Percentiles rank a stretch among this genome's conserved stretches.
phyloP scores from a whole-genome alignment of 164 flowering plant species.

The Vitis amurensis region DNA sequence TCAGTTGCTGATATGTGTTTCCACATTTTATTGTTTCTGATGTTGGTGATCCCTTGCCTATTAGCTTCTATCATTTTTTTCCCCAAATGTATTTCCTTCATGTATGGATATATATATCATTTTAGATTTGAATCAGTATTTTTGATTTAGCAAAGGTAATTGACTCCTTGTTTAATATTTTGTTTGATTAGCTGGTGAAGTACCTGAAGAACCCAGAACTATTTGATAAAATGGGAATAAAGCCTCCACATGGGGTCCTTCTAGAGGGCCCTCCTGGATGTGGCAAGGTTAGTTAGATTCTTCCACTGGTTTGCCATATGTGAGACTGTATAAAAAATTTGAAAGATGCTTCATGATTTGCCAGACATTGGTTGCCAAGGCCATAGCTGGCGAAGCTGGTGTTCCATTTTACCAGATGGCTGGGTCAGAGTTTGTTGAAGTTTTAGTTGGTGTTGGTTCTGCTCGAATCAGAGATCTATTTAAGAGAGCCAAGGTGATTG shows the following conservation, averaged over 20 bases:
- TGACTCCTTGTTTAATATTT: slow-evolving; percentile 4
- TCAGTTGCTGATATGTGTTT: too few species aligned
- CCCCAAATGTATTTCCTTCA: neutral
- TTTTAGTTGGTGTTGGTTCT: slow-evolving; percentile 97
- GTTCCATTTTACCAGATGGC: slow-evolving; percentile 99
- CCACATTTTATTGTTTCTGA: too few species aligned
- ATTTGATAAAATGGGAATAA: slow-evolving; percentile 93
- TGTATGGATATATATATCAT: neutral
- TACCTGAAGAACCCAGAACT: slow-evolving; percentile 95
- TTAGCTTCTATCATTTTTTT: neutral
- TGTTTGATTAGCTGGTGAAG: slow-evolving; percentile 66
- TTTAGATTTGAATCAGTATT: neutral
- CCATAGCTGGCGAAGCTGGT: slow-evolving; percentile 99
- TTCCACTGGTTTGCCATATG: neutral
- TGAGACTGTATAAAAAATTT: neutral
- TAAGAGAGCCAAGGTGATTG: slow-evolving; percentile 83
- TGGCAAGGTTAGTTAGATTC: slow-evolving; percentile 75
- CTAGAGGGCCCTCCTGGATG: slow-evolving; percentile 98
- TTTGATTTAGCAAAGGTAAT: neutral
- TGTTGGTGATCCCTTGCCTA: neutral
- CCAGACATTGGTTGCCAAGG: slow-evolving; percentile 98
- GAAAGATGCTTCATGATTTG: slow-evolving; percentile 9
- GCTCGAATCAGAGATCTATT: slow-evolving; percentile 96
- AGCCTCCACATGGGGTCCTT: slow-evolving; percentile 99
- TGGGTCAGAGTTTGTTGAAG: slow-evolving; percentile 98